Base-by-base conservation (phyloP, 805 yeast species). In the Novakomyces olei region DNA sequence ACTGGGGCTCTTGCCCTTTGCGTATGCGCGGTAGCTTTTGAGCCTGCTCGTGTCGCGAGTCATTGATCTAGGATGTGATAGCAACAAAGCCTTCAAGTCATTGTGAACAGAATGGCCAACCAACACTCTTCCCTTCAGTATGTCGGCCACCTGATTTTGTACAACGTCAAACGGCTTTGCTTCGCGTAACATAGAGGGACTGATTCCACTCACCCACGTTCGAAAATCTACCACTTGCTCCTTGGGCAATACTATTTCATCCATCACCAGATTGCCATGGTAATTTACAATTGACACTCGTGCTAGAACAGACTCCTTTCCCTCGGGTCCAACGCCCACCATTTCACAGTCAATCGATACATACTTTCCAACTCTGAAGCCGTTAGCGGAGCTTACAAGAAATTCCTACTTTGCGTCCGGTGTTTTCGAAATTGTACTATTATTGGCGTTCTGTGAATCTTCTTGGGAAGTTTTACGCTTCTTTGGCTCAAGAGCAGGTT, bases 341-440 rank as follows among this genome's bases (percentile, higher is more conserved):
- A 83, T 81, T 44, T 83, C 96, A 56, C 95, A 81, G 52, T 83
- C 96, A 38, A 83, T 67, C 1, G 93, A 79, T 2, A 81, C 37
- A 42, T 65, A 81, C 44, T 65, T 74, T 1, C 94, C 94, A 1
- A 69, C 56, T 28, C 63, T 43, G 5, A n/a, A n/a, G n/a, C n/a
- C n/a, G n/a, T n/a, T n/a, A n/a, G n/a, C n/a, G n/a, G n/a, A n/a
- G n/a, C n/a, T n/a, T n/a, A n/a, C n/a, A n/a, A n/a, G n/a, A n/a
- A n/a, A n/a, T n/a, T n/a, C n/a, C n/a, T n/a, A n/a, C n/a, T n/a
- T n/a, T n/a, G n/a, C n/a, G n/a, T n/a, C n/a, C n/a, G n/a, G n/a
- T n/a, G n/a, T n/a, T n/a, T n/a, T n/a, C n/a, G n/a, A n/a, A n/a
- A n/a, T n/a, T n/a, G n/a, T n/a, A n/a, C n/a, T n/a, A n/a, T n/a